Evolutionary conservation across 805 yeast species (phyloP).

Genomic region (Grigorovia transvaalensis): DNA sequence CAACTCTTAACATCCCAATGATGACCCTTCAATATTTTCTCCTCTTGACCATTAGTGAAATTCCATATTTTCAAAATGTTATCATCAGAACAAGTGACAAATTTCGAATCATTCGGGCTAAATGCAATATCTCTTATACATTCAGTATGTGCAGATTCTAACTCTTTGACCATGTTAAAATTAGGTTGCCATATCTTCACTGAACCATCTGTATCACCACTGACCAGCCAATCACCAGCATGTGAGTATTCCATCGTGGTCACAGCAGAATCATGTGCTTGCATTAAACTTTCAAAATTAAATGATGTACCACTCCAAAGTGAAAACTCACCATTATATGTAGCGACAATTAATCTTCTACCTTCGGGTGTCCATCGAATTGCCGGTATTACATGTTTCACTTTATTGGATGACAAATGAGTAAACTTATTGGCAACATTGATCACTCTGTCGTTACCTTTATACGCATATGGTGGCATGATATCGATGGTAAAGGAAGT

Average conservation of each 20-base stretch:
- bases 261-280: slow-evolving; percentile 91
- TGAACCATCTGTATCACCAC: slow-evolving; percentile 88
- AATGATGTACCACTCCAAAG: slow-evolving; percentile 94
- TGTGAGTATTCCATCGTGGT: slow-evolving; percentile 72
- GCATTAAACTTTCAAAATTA: slow-evolving; percentile 95
- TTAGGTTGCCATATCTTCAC: slow-evolving; percentile 97
- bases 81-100: slow-evolving; percentile 92
- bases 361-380: slow-evolving; percentile 98
- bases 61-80: slow-evolving; percentile 87
- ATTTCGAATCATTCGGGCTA: slow-evolving; percentile 82
- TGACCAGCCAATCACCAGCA: slow-evolving; percentile 86
- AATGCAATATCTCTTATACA: slow-evolving; percentile 81
- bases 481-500: slow-evolving; percentile 22
- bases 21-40: slow-evolving; percentile 73
- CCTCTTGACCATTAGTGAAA: slow-evolving; percentile 80
- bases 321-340: slow-evolving; percentile 91
- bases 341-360: slow-evolving; percentile 76
- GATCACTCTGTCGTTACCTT: slow-evolving; percentile 27
- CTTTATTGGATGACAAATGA: slow-evolving; percentile 83
- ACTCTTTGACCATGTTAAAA: slow-evolving; percentile 85
- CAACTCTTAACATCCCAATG: slow-evolving; percentile 98
- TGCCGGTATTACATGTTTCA: slow-evolving; percentile 80
- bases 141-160: slow-evolving; percentile 43
- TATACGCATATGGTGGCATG: slow-evolving; percentile 24
- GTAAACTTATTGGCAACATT: slow-evolving; percentile 75